Base-by-base conservation (phyloP, 2,329 filamentous ascomycete species). In the Acarospora socialis region DNA sequence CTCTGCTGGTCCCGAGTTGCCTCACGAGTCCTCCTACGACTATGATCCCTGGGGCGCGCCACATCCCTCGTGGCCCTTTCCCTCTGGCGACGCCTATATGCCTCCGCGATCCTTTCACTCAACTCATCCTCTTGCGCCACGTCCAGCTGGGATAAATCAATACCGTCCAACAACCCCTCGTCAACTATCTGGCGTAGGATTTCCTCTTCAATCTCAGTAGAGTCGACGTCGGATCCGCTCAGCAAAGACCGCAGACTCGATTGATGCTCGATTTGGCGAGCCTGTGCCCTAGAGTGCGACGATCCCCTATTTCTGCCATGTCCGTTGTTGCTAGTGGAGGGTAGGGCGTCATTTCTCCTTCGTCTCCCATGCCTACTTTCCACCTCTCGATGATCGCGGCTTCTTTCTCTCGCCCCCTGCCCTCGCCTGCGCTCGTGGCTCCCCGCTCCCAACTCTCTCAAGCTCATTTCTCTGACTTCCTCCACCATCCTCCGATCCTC, bases 121-220 rank as follows among this genome's bases (percentile, higher is more conserved):
- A 95, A 72, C 47, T 92, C 82, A 47, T 94, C 84, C 49, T 94
- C 83, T 46, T 84, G 81, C 29, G 64, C 72, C 10, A 83, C 66
- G 40, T 87, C 84, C 33, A 94, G 74, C 41, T 86, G 86, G 46
- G 90, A 81, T 34, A 94, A 60, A 49, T 94, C 86, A 28, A 94
- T 73, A 12, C 83, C 86, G 46, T 94, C 82, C 20, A 93, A 56
- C 13, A 94, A 59, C 0, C 87, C 84, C 48, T 93, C 83, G 41
- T 87, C 78, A 43, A 86, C 69, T 37, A 92, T 93, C 50, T 92
- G 83, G 25, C 82, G 72, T 43, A 92, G 71, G 37, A 94, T 92
- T 50, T 93, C 84, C 38, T 80, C 73, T 50, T 93, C 80, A 45
- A 92, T 77, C 43, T 87, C 79, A 13, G 73, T 68, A 27, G 77